Evolutionary conservation across 2,329 filamentous ascomycete genomes (phyloP).

Genomic region (Leptographium procerum): DNA sequence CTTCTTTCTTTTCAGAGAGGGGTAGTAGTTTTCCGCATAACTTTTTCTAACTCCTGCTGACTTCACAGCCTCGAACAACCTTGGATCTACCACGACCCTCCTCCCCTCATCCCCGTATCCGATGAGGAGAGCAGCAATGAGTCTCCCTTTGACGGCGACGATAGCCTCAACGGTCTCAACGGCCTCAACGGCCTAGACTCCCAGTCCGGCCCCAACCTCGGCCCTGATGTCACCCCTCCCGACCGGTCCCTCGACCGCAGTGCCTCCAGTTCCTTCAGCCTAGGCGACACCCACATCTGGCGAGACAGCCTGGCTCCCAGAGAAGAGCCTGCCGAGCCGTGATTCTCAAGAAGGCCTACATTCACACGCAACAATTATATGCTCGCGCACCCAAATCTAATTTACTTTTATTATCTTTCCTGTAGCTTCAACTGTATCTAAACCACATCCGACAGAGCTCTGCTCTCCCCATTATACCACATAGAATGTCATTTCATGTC

Average conservation of each 20-base stretch:
- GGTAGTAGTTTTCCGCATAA: no score
- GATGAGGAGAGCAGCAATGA: slow-evolving; percentile 9
- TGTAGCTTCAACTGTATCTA: not conserved
- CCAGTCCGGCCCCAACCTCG: not conserved
- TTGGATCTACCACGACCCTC: slow-evolving; percentile 54
- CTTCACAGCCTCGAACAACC: slow-evolving; percentile 48
- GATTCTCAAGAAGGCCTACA: not conserved
- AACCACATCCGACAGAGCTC: not conserved
- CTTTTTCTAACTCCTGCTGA: not conserved
- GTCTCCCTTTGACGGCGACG: not conserved
- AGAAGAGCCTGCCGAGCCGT: not conserved
- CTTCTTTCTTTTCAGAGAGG: slow-evolving; percentile 28
- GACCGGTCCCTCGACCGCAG: slow-evolving; percentile 20
- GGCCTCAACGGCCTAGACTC: not conserved
- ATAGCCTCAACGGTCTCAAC: not conserved
- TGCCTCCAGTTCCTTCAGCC: slow-evolving; percentile 31
- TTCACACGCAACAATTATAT: not conserved
- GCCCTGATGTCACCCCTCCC: not conserved
- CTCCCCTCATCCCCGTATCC: slow-evolving; percentile 21
- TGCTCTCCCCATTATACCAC: slow-evolving; percentile 1
- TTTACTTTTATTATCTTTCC: not conserved
- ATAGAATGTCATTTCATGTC: slow-evolving; percentile 1
- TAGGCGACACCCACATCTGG: slow-evolving; percentile 41
- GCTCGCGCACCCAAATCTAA: not conserved
- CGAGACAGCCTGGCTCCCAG: slow-evolving; percentile 18